Evolutionary conservation across 1,284 basidiomycete species (phyloP), one percentile per base, ranked within the genome.

Genomic region (Austroboletus novae-zelandiae): DNA sequence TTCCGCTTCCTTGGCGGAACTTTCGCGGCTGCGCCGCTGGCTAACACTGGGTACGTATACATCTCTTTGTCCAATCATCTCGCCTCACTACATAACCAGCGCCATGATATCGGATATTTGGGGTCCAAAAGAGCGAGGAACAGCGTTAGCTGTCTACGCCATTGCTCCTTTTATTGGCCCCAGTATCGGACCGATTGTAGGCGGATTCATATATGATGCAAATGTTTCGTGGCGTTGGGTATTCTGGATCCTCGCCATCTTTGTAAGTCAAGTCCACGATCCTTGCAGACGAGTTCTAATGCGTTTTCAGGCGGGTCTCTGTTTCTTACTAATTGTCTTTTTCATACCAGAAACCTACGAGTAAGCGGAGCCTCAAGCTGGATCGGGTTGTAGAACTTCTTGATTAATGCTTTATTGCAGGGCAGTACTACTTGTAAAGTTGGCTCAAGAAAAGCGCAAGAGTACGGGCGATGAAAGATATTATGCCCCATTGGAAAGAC

Each of bases 141-240:
- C 81, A 48, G 88, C 89, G 0, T 71, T 91, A 48, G 80, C 83
- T 14, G 64, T 86, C 44, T 90, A 89, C 61, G 77, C 81, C 1
- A 65, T 89, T 7, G 86, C 88, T 5, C 91, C 91, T 1, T 92
- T 93, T 59, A 85, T 86, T 6, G 88, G 87, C n/a, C 83, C 83
- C 4, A 73, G 75, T 1, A 54, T 83, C 23, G 87, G 84, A 0
- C 89, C 89, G 1, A 79, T 83, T 35, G 78, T 87, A 11, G 78
- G 39, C 84, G 89, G 10, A 76, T 75, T 61, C 58, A 72, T 83
- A 47, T 66, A 69, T 10, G 70, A 76, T 17, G 61, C 66, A 8
- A 73, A 76, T 34, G 71, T 77, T 1, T 77, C 77, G 6, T 91
- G 84, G 83, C 74, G 84, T 40, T 91, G 86, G 87, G 60, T 86